Conservation (phyloP, 345 rosid species). For the Pistacia atlantica region DNA sequence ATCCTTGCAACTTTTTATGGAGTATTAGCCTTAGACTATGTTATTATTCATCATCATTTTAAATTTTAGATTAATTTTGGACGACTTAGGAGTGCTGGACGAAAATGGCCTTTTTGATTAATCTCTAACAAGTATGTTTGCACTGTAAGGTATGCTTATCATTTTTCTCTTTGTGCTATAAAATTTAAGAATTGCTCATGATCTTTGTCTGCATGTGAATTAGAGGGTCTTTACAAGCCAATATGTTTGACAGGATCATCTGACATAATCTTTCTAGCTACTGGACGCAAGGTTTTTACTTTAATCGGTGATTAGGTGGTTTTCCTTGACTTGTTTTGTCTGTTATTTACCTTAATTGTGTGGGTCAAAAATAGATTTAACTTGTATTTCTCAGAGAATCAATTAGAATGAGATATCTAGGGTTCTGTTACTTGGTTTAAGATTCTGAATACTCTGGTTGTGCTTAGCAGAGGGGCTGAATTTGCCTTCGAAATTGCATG, state of each 20-base stretch:
- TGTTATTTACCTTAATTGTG: too few relatives aligned
- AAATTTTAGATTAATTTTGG: neutral
- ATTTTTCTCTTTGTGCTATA: neutral
- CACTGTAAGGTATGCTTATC: neutral
- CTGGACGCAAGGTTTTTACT: neutral
- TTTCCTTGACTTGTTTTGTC: too few relatives aligned
- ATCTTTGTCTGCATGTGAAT: neutral
- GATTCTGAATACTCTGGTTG: too few relatives aligned
- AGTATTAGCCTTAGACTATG: neutral
- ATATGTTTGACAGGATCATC: neutral
- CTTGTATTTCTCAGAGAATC: neutral
- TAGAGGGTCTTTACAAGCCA: neutral
- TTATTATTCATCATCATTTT: neutral
- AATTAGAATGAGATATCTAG: neutral
- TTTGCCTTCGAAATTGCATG: neutral
- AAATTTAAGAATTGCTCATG: neutral
- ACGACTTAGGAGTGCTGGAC: neutral
- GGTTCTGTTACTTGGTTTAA: neutral
- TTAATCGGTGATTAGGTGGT: neutral
- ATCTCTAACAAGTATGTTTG: too few relatives aligned
- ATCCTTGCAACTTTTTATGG: neutral
- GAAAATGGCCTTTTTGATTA: neutral
- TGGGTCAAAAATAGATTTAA: too few relatives aligned
- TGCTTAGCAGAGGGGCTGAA: neutral
- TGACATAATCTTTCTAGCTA: neutral